Conservation (phyloP, 352 stramenopile species). For the Bremia lactucae region DNA sequence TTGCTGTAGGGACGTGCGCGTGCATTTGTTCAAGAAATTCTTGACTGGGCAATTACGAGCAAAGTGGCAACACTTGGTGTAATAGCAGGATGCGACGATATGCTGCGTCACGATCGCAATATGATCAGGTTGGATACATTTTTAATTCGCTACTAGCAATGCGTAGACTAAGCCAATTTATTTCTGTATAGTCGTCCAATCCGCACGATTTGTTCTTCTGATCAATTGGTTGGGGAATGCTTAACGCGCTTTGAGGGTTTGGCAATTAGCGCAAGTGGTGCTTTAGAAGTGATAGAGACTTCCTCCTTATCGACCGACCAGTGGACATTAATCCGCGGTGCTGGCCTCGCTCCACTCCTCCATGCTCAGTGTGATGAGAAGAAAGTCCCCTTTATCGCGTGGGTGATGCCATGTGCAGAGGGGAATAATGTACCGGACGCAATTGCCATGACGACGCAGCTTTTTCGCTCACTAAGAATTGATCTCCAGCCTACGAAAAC, state of each 20-base stretch:
- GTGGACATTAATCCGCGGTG: constrained; percentile 43
- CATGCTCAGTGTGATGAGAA: constrained; percentile 23
- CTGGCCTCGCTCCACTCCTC: constrained; percentile 48
- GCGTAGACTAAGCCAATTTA: background rate
- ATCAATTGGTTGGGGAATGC: constrained; percentile 25
- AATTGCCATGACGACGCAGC: constrained; percentile 35
- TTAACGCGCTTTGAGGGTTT: constrained; percentile 31
- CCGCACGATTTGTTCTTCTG: constrained; percentile 35
- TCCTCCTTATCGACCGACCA: constrained; percentile 6
- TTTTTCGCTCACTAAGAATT: constrained; percentile 33
- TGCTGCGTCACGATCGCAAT: constrained; percentile 68
- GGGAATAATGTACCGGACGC: constrained; percentile 76
- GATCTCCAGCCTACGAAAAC: constrained; percentile 9
- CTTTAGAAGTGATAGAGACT: constrained; percentile 3
- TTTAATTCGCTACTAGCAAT: background rate
- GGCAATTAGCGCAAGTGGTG: constrained; percentile 3
- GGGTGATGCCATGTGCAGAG: constrained; percentile 63
- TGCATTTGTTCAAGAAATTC: constrained; percentile 44
- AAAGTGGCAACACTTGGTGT: constrained; percentile 44
- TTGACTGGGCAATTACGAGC: constrained; percentile 33
- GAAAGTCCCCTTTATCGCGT: constrained; percentile 36
- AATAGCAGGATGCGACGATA: constrained; percentile 61
- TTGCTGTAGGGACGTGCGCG: constrained; percentile 35
- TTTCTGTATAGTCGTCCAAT: constrained; percentile 38
- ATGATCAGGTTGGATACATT: constrained; percentile 39